Evolutionary conservation across 1,284 basidiomycete genomes (phyloP), one percentile per base, ranked within the genome.

Genomic region (Pseudozyma sp.): DNA sequence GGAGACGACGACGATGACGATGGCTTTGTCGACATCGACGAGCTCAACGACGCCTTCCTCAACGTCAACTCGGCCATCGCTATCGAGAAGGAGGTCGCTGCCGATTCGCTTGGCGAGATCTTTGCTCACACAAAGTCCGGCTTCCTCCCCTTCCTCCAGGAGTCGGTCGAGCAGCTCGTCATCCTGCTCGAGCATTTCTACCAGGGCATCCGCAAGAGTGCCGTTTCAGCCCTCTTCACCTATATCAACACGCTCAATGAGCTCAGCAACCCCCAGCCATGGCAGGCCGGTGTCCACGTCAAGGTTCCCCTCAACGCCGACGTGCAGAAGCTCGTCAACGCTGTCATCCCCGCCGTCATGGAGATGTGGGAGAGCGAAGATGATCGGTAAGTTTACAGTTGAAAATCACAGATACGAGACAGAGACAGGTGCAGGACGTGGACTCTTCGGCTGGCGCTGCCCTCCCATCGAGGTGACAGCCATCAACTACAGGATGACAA

Each of bases 61-160:
- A 86, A 87, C 70, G 94, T 96, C 75, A 97, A 95, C 87, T 94
- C 92, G 79, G 95, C 95, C 47, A 92, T 99, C 76, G 96, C 95
- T 55, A 94, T 99, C 63, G 97, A 99, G 88, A 99, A 99, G 87
- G 97, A 99, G 87, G 97, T 98, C 63, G 96, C 97, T 7, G 94
- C 94, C 40, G 96, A 99, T 85, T 94, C 96, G 33, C 91, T 99
- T 70, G 94, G 96, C 60, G 92, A 93, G 56, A 87, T 99, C 67
- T 98, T 98, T 85, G 87, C 89, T 45, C 88, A 92, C 49, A 96
- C 94, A 54, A 90, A 90, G 82, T 86, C 85, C 42, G 91, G 92
- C 81, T 99, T 97, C 90, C 87, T 98, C 77, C 94, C 94, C 5
- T 99, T 90, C 85, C 78, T 89, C 50, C 86, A 88, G 81, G 80